Evolutionary conservation across 352 stramenopile genomes (phyloP).

Genomic region (Phytophthora pistaciae): DNA sequence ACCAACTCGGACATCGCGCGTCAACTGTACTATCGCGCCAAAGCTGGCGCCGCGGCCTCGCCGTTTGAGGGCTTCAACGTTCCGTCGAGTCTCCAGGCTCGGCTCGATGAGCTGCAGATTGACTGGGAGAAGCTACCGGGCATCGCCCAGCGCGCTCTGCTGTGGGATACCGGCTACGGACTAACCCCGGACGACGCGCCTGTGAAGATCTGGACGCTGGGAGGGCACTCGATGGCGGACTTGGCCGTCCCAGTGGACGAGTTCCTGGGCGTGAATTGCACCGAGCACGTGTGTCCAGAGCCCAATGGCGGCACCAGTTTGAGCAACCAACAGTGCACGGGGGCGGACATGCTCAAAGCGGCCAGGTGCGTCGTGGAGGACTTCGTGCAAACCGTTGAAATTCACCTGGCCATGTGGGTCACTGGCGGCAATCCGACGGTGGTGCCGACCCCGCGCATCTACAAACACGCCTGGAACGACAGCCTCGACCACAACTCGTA

Average conservation of each 20-base stretch:
- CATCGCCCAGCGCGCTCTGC: background rate
- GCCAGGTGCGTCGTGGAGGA: slow-evolving; percentile 22
- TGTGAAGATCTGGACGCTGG: slow-evolving; percentile 3
- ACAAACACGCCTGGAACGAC: slow-evolving; percentile 17
- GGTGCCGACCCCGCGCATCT: background rate
- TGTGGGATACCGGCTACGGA: slow-evolving; percentile 1
- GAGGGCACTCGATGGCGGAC: background rate
- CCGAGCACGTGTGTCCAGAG: slow-evolving; percentile 13
- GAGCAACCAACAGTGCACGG: slow-evolving; percentile 22
- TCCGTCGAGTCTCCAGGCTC: background rate
- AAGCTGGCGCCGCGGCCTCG: background rate
- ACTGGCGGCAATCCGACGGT: slow-evolving; percentile 16
- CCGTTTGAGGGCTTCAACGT: background rate
- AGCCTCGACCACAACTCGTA: slow-evolving; percentile 9
- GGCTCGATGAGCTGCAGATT: background rate
- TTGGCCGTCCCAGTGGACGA: background rate
- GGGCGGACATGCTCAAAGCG: slow-evolving; percentile 11
- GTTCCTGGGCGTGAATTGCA: background rate
- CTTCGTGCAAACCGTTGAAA: background rate
- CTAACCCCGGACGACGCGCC: background rate
- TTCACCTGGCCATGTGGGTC: slow-evolving; percentile 18
- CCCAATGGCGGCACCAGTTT: slow-evolving; percentile 2
- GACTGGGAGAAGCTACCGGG: background rate
- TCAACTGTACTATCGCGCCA: background rate
- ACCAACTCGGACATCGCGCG: slow-evolving; percentile 30